Percentiles rank a stretch among this genome's conserved stretches.
phyloP scores from a whole-genome alignment of 257 asterid genomes.

The Penstemon davidsonii region DNA sequence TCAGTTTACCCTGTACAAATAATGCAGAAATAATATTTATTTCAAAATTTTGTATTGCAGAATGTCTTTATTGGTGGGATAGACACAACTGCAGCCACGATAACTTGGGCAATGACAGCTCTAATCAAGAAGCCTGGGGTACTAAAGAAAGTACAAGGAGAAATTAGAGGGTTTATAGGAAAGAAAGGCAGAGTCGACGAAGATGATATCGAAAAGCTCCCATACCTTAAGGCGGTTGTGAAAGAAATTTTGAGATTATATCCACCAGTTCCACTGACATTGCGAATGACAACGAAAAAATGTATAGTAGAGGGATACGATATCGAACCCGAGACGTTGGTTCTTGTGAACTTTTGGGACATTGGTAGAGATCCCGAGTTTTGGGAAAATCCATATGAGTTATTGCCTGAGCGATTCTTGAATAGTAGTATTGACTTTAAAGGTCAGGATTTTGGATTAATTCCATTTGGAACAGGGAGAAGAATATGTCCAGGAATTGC shows the following conservation, averaged over 20 bases:
- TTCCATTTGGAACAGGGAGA: conserved; percentile 19
- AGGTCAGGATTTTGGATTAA: conserved; percentile 8
- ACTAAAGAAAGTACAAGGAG: conserved; percentile 25
- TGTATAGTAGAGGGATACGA: conserved; percentile 24
- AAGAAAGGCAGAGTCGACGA: conserved; percentile 21
- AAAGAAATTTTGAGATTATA: conserved; percentile 21
- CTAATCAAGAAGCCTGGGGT: conserved; percentile 13
- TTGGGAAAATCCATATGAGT: conserved; percentile 26
- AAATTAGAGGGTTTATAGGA: conserved; percentile 13
- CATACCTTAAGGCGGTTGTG: conserved; percentile 20
- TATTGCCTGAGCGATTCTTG: conserved; percentile 22
- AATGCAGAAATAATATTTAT: neutral
- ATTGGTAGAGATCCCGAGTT: conserved; percentile 24
- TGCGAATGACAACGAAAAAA: conserved; percentile 15
- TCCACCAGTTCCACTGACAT: conserved; percentile 23
- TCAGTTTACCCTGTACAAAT: too few relatives aligned
- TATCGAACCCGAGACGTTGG: conserved; percentile 15
- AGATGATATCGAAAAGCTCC: conserved; percentile 16
- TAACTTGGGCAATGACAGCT: conserved; percentile 23
- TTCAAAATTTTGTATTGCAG: neutral
- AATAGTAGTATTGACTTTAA: conserved; percentile 1
- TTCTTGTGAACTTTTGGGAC: conserved; percentile 11
- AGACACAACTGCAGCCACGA: conserved; percentile 18
- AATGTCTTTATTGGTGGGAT: conserved; percentile 26
- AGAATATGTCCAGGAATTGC: conserved; percentile 14